phyloP scores from a whole-genome alignment of 371 early-diverging fungal genomes.

The Lichtheimia ramosa region DNA sequence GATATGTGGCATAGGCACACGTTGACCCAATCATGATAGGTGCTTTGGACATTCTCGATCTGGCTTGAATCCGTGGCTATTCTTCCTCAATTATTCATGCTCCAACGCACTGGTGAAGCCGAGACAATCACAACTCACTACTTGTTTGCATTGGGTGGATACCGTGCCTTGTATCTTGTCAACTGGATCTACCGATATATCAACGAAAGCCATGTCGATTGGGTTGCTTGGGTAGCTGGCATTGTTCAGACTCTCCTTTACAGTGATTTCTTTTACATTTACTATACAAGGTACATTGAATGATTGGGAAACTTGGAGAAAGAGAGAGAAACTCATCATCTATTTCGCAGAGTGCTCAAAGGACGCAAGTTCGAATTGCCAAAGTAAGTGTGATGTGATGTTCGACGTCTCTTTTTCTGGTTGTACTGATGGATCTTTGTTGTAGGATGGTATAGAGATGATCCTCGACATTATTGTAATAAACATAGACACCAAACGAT shows the following conservation, averaged over 20 bases:
- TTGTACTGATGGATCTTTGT: neutral
- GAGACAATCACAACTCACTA: conserved; percentile 99
- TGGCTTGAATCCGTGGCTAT: conserved; percentile 98
- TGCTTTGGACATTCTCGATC: conserved; percentile 95
- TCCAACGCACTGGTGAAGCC: conserved; percentile 96
- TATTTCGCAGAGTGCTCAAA: conserved; percentile 70
- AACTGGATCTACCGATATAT: conserved; percentile 95
- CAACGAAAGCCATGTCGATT: conserved; percentile 64
- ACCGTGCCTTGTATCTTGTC: conserved; percentile 92
- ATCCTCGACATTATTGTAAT: too few relatives aligned
- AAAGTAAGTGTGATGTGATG: conserved; percentile 25
- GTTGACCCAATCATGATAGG: conserved; percentile 27
- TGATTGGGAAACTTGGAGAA: neutral
- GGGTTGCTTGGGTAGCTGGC: conserved; percentile 84
- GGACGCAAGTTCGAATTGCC: conserved; percentile 85
- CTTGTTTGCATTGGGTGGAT: conserved; percentile 96
- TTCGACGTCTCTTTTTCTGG: neutral
- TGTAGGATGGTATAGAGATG: neutral
- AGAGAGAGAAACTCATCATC: neutral
- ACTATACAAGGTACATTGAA: conserved; percentile 82
- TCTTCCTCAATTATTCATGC: conserved; percentile 97
- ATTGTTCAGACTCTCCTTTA: conserved; percentile 95
- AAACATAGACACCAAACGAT: too few relatives aligned
- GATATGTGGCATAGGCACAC: neutral
- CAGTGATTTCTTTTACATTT: conserved; percentile 97